Evolutionary conservation across 2,329 filamentous ascomycete species (phyloP), one percentile per base, ranked within the genome.

Genomic region (Fusarium irregulare): DNA sequence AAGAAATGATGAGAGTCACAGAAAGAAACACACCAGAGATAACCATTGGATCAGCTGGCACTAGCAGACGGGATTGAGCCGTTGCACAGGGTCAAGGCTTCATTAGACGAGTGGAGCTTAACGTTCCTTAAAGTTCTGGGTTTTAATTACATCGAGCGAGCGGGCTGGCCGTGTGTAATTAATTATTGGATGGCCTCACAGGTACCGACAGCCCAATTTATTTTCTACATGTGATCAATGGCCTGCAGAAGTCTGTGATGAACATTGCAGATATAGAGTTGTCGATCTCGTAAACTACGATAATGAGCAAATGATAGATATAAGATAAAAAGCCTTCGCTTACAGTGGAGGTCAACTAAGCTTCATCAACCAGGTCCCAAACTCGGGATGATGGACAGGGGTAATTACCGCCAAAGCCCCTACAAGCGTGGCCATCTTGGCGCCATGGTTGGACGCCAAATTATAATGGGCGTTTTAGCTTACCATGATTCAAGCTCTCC

Each of bases 101-200:
- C 53, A 61, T 53, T 48, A 58, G 68, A 70, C 56, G 67, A 75
- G 73, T 71, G 72, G 68, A 69, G 55, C 63, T 60, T 47, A 49
- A 60, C 46, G 56, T 71, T 67, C 68, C 72, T 73, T 67, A 64
- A 62, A 62, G 64, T 66, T 73, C 71, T 76, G 65, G 66, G 66
- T 72, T 76, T 74, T 75, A 75, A 75, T 76, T 75, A 70, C 70
- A 45, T 68, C 48, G 56, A 62, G 68, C 57, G 58, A 55, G 64
- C 49, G 62, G 72, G 72, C 56, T 61, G 61, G 63, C 46, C 46
- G 57, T 54, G 59, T 54, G 60, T 63, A 60, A 63, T 72, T 74
- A 62, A 70, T 68, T 69, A 63, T 59, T 69, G 59, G 60, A 59
- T 53, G 46, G 56, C 44, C 59, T 60, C 48, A 57, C 44, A 46